These are phyloP conservation scores for Acanthamoeba triangularis DNA, from an alignment of 208 protist genomes.

Conservation along the genomic window DNA sequence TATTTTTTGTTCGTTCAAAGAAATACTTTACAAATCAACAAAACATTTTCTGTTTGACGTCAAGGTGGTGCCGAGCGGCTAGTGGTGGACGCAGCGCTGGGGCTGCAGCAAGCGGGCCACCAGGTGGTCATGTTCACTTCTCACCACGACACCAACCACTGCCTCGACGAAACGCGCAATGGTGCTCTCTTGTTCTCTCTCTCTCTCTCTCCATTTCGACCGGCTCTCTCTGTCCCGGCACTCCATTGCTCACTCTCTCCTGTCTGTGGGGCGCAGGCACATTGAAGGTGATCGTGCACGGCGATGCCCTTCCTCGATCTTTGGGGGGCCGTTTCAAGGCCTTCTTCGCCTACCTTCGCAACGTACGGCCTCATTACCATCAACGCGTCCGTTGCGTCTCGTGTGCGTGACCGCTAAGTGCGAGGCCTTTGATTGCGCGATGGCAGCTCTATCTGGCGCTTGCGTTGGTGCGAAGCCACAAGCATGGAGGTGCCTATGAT, in stretches of 20 bases:
- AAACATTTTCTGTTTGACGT: no score
- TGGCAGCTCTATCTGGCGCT: conserved; percentile 29
- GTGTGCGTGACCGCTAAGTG: background rate
- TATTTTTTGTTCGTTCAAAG: no score
- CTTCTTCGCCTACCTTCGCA: conserved; percentile 73
- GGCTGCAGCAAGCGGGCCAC: conserved; percentile 92
- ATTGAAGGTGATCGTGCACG: conserved; percentile 93
- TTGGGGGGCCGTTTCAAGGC: conserved; percentile 92
- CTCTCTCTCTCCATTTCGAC: background rate
- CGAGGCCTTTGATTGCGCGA: background rate
- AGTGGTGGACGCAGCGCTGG: conserved; percentile 97
- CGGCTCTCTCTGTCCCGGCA: background rate
- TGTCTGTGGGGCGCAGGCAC: conserved; percentile 82
- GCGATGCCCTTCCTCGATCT: conserved; percentile 93
- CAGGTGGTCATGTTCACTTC: conserved; percentile 95
- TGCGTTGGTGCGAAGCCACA: background rate
- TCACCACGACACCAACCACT: conserved; percentile 95
- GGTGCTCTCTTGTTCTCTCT: conserved; percentile 77
- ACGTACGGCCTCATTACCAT: background rate
- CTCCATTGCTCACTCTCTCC: background rate
- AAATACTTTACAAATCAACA: background rate
- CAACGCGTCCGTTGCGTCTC: background rate
- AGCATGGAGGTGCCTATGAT: conserved; percentile 83
- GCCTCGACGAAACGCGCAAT: conserved; percentile 97
- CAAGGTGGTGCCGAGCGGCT: conserved; percentile 98